phyloP scores from a whole-genome alignment of 768 basidiomycete species.

The Coprinopsis marcescibilis region DNA sequence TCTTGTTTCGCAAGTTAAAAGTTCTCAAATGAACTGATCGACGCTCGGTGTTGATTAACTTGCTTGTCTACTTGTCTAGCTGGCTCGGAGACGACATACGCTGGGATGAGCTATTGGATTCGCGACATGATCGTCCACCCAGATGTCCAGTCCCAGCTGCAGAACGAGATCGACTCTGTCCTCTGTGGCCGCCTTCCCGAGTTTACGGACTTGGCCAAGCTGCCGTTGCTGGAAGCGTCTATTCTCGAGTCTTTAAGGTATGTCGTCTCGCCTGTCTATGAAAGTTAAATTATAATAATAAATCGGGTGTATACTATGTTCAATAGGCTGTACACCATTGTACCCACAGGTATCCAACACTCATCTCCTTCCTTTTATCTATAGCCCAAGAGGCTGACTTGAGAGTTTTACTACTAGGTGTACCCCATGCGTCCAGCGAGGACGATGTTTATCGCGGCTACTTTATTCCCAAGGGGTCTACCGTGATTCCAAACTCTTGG shows the following conservation, averaged over 20 bases:
- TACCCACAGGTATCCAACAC: no score
- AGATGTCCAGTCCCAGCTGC: constrained; percentile 29
- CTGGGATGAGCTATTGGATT: neutral
- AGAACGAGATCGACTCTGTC: constrained; percentile 35
- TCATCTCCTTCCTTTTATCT: no score
- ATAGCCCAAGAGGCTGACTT: no score
- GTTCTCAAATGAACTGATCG: no score
- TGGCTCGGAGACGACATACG: neutral
- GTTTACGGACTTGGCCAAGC: constrained; percentile 11
- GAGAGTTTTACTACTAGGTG: no score
- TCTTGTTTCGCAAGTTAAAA: neutral
- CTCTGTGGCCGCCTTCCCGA: constrained; percentile 33
- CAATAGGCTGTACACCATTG: no score
- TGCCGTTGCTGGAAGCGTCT: neutral
- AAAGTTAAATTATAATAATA: no score
- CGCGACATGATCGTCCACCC: constrained; percentile 32
- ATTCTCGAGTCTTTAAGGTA: neutral
- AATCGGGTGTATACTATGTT: no score
- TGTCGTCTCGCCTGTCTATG: no score
- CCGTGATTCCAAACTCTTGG: neutral
- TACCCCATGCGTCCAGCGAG: neutral
- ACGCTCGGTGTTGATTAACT: no score
- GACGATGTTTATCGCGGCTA: neutral
- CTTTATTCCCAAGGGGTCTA: neutral
- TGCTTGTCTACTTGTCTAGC: no score